Evolutionary conservation across 371 early-diverging fungal genomes (phyloP), one percentile per base, ranked within the genome.

Genomic region (Mortierella sp.): DNA sequence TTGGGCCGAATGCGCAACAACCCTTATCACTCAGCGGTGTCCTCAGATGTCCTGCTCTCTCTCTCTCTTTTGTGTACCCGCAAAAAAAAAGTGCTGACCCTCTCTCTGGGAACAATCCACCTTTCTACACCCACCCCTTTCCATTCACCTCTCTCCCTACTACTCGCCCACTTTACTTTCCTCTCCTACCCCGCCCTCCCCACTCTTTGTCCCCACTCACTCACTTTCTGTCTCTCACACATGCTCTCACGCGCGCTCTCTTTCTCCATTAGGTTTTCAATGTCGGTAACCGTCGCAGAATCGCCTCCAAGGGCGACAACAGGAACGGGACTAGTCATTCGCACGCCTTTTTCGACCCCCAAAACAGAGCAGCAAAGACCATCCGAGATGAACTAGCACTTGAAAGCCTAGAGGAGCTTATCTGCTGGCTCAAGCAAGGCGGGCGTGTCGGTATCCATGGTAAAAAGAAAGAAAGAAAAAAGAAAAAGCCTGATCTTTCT

Each of bases 241-340:
- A 11, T 9, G 23, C 46, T 18, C 21, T 23, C 23, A 28, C 4
- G 29, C 15, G 11, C 53, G 15, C 16, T 7, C 25, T 25, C 26
- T 25, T 26, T 7, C 37, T 37, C 71, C 66, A 23, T 68, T 85
- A 89, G 89, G 83, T 90, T 15, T 96, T 96, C 76, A 96, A 96
- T 72, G 96, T 96, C 19, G 96, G 96, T 50, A 96, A 94, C 66
- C 80, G 91, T 11, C 85, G 96, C 57, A 87, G 96, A 53, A 88
- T 85, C 51, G 73, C 76, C 9, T 70, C 74, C 47, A 74, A 77
- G 58, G 68, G 15, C 56, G 83, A 55, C 81, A 88, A 61, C 69
- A 82, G 11, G 71, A 55, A 66, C 47, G 71, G 64, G 26, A 69
- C 79, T 15, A 84, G 85, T 51, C 89, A 90, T 53, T 82, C 84